phyloP scores from a whole-genome alignment of 169 alveolate species.

The Eimeria maxima region DNA sequence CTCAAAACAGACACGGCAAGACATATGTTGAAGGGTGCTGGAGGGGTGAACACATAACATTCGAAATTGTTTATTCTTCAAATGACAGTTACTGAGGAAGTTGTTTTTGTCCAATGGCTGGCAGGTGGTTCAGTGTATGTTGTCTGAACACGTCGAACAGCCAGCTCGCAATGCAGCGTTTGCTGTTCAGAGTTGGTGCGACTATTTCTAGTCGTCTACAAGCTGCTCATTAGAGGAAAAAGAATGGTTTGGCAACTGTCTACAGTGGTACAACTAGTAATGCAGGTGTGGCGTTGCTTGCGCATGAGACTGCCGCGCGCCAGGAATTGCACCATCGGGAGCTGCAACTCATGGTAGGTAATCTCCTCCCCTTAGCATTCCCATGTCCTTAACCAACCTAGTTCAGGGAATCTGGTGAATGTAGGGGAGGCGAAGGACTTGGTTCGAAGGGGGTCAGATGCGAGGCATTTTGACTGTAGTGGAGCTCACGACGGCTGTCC shows the following conservation, averaged over 20 bases:
- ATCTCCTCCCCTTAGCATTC: background rate
- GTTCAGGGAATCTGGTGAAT: background rate
- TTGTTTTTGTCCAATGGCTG: background rate
- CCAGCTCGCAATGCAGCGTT: background rate
- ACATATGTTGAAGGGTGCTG: background rate
- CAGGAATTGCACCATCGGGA: background rate
- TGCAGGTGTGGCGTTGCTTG: background rate
- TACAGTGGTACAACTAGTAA: background rate
- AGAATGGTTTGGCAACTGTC: background rate
- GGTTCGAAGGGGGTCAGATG: background rate
- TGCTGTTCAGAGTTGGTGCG: background rate
- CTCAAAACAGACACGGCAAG: background rate
- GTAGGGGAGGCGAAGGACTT: background rate
- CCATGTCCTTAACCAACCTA: background rate
- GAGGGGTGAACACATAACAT: background rate
- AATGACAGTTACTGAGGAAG: background rate
- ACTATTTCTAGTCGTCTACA: background rate
- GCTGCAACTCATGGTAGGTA: background rate
- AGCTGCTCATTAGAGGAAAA: background rate
- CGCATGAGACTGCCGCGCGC: background rate
- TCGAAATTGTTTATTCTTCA: background rate
- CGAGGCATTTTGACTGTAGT: background rate
- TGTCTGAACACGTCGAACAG: background rate
- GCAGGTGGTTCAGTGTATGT: background rate
- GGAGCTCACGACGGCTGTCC: background rate